Base-by-base conservation (phyloP, 164 flowering plant genomes). In the Hamamelis virginiana region DNA sequence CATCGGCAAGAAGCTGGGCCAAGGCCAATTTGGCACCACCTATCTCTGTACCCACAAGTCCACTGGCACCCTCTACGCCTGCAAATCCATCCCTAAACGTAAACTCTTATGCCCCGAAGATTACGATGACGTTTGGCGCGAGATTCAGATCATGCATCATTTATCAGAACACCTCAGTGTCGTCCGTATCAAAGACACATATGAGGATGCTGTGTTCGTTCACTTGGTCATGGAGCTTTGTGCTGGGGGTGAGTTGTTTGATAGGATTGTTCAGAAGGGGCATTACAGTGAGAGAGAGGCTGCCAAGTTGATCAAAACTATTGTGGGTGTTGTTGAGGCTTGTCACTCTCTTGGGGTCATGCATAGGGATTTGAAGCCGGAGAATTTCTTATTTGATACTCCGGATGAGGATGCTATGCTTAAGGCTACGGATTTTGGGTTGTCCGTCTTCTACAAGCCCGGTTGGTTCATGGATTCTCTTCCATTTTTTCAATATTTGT, bases 71-170 rank as follows among this genome's bases (percentile, higher is more conserved):
- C 83, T 60, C 10, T 89, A 69, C 62, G 98, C 98, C 58, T 91
- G 97, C 87, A 93, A 93, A 72, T 88, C 95, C 15, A 93, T 93
- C 68, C 91, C 97, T 12, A 93, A 93, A 73, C 75, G 96, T 43
- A 91, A 91, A 69, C 90, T 93, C 16, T 52, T 91, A 0, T 87
- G 92, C 75, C 70, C 33, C 22, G 98, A 93, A 58, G 98, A 93
- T 53, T 88, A 79, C 67, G 97, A 93, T 22, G 98, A 93, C 75
- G 98, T 91, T 0, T 86, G 92, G 89, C 71, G 98, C 68, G 98
- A 93, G 88, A 91, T 93, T 77, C 92, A 91, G 86, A 91, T 93
- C 80, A 93, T 93, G 98, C 98, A 91, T 72, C 98, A 93, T 62
- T 70, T 93, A 16, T 87, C 95, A 0, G 98, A 85, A 76, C 94